Evolutionary conservation across 2,329 filamentous ascomycete species (phyloP).

Genomic region (Fusarium chaquense): DNA sequence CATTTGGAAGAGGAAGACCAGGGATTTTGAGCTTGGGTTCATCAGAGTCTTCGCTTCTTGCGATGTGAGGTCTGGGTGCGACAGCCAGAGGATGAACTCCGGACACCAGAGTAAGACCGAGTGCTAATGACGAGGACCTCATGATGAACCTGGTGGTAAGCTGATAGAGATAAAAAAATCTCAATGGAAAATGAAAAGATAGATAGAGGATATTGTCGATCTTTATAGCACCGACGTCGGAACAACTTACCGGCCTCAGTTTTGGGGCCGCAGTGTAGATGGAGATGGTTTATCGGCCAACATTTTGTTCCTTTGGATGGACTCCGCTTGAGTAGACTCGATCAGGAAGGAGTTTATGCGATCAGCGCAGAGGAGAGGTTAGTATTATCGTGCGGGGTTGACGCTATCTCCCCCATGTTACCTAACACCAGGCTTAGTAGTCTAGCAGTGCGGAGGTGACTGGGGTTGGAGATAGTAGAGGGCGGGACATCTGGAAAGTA

Average conservation of each 20-base stretch:
- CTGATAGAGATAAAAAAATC: neutral
- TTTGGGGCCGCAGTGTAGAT: conserved; percentile 1
- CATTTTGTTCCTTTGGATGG: neutral
- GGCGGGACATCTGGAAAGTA: too few species aligned
- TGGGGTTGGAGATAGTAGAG: neutral
- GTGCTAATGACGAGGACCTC: conserved; percentile 10
- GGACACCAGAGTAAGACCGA: conserved; percentile 8
- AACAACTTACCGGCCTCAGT: neutral
- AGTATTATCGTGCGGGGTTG: conserved; percentile 4
- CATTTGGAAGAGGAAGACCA: conserved; percentile 25
- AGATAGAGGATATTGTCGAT: neutral
- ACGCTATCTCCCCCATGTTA: neutral
- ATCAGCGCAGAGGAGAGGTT: neutral
- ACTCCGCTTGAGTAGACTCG: conserved; percentile 6
- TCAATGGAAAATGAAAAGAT: neutral
- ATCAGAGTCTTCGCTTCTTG: neutral
- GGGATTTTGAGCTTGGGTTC: conserved; percentile 24
- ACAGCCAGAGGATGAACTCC: conserved; percentile 11
- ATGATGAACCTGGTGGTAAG: neutral
- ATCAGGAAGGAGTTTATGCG: conserved; percentile 9
- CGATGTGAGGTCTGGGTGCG: neutral
- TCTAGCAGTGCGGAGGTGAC: conserved; percentile 1
- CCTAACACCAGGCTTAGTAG: neutral
- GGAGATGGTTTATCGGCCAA: conserved; percentile 9
- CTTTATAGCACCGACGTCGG: conserved; percentile 4